phyloP scores from a whole-genome alignment of 1,139 yeast species.

The Tardiomyces digboiensis region DNA sequence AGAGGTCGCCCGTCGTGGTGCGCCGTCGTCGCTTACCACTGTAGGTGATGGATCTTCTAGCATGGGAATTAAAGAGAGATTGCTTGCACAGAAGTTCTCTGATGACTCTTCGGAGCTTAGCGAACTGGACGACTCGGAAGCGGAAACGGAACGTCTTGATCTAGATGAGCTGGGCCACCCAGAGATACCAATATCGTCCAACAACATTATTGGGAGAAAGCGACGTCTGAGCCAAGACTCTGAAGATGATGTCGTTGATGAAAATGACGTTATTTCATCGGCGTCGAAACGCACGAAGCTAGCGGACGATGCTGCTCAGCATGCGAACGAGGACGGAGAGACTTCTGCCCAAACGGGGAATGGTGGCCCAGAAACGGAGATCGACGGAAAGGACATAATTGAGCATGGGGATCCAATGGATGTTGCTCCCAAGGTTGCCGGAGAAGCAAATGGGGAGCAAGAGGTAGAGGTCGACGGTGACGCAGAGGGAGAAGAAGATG shows the following conservation, averaged over 20 bases:
- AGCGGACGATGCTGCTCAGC: constrained; percentile 12
- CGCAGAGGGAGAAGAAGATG: constrained; percentile 6
- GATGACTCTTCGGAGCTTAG: constrained; percentile 42
- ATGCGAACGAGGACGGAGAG: constrained; percentile 12
- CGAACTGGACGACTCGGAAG: constrained; percentile 59
- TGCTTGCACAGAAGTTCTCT: constrained; percentile 5
- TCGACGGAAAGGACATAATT: not conserved
- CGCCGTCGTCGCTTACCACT: no score
- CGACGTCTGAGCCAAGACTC: not conserved
- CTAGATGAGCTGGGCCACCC: constrained; percentile 33
- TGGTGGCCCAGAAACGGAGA: constrained; percentile 7
- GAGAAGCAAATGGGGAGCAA: constrained; percentile 7
- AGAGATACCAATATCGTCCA: constrained; percentile 40
- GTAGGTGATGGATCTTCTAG: no score
- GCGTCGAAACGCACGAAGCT: constrained; percentile 8
- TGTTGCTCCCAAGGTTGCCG: constrained; percentile 1
- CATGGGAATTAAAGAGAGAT: not conserved
- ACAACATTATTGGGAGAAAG: not conserved
- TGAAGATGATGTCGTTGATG: not conserved
- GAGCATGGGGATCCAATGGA: constrained; percentile 1
- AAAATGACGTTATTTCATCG: not conserved
- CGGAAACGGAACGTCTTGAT: constrained; percentile 73
- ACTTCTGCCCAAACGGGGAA: constrained; percentile 11
- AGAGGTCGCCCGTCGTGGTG: not conserved
- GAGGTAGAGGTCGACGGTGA: constrained; percentile 7